Evolutionary conservation across 495 filamentous ascomycete genomes (phyloP).

Genomic region (Barbatosphaeria neglecta): DNA sequence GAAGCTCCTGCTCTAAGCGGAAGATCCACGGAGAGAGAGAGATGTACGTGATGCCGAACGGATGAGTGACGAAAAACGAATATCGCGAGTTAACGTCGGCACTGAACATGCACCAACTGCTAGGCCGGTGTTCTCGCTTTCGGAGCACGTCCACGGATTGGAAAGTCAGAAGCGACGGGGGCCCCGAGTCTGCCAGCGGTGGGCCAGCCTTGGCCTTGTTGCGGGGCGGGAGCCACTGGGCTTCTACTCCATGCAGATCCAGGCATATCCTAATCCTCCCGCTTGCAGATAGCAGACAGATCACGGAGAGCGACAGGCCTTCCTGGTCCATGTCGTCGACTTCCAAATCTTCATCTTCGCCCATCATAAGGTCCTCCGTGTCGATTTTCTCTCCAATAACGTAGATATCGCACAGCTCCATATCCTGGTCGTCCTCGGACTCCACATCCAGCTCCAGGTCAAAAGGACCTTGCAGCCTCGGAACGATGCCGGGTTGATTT

Average conservation of each 20-base stretch:
- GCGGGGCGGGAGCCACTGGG: constrained; percentile 66
- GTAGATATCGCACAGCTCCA: constrained; percentile 42
- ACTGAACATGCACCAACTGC: constrained; percentile 63
- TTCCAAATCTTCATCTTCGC: constrained; percentile 45
- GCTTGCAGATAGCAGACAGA: constrained; percentile 64
- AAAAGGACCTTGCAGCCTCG: constrained; percentile 79
- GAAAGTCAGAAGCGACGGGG: constrained; percentile 35
- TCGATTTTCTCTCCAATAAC: constrained; percentile 45
- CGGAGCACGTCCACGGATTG: constrained; percentile 51
- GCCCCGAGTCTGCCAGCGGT: constrained; percentile 9
- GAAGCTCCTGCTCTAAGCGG: constrained; percentile 64
- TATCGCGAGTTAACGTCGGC: constrained; percentile 61
- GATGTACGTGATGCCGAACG: constrained; percentile 56
- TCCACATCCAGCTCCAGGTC: constrained; percentile 53
- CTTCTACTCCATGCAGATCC: constrained; percentile 68
- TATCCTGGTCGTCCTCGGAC: constrained; percentile 55
- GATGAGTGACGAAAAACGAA: constrained; percentile 65
- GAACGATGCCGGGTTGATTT: constrained; percentile 54
- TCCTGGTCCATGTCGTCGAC: constrained; percentile 45
- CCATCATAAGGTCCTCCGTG: constrained; percentile 46
- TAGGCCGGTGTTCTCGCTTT: constrained; percentile 33
- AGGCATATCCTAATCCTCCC: constrained; percentile 69
- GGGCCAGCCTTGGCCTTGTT: constrained; percentile 30
- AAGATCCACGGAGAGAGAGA: constrained; percentile 65
- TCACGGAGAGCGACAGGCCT: constrained; percentile 56